phyloP scores from a whole-genome alignment of 2,329 filamentous ascomycete species.

The Fusarium coffeatum region DNA sequence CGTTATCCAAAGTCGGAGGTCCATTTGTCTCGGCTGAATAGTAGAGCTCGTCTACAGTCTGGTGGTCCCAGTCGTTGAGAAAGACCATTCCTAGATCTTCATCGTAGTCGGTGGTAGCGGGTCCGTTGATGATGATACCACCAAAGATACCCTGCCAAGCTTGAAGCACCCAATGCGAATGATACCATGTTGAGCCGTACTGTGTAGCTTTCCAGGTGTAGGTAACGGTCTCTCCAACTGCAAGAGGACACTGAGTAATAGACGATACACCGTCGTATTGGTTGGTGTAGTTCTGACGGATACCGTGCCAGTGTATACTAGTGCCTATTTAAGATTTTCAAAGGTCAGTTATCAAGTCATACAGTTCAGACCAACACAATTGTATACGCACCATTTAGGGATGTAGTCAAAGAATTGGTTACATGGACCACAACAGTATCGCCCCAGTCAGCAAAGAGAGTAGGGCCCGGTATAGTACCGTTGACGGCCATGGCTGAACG shows the following conservation, averaged over 20 bases:
- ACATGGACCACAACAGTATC: constrained; percentile 64
- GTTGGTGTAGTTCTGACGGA: constrained; percentile 66
- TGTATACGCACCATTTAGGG: constrained; percentile 58
- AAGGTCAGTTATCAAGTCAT: too few species aligned
- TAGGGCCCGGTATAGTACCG: constrained; percentile 68
- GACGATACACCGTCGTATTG: constrained; percentile 67
- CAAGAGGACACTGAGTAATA: constrained; percentile 62
- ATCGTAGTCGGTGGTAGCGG: constrained; percentile 69
- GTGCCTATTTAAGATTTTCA: constrained; percentile 48
- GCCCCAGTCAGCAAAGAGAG: constrained; percentile 65
- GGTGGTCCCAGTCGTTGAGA: constrained; percentile 69
- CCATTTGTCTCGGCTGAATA: constrained; percentile 28
- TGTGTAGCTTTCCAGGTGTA: constrained; percentile 69
- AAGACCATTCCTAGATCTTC: constrained; percentile 70
- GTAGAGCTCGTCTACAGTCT: constrained; percentile 55
- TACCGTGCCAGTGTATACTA: constrained; percentile 71
- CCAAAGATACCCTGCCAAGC: constrained; percentile 68
- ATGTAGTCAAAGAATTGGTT: constrained; percentile 57
- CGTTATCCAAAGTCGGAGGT: constrained; percentile 57
- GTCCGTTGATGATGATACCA: constrained; percentile 70
- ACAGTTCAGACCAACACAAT: constrained; percentile 47
- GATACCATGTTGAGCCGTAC: constrained; percentile 70
- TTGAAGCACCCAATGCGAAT: constrained; percentile 66
- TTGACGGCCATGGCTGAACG: constrained; percentile 62
- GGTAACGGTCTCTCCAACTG: constrained; percentile 63